Evolutionary conservation across 495 filamentous ascomycete genomes (phyloP).

Genomic region (Thermothielavioides terrestris): DNA sequence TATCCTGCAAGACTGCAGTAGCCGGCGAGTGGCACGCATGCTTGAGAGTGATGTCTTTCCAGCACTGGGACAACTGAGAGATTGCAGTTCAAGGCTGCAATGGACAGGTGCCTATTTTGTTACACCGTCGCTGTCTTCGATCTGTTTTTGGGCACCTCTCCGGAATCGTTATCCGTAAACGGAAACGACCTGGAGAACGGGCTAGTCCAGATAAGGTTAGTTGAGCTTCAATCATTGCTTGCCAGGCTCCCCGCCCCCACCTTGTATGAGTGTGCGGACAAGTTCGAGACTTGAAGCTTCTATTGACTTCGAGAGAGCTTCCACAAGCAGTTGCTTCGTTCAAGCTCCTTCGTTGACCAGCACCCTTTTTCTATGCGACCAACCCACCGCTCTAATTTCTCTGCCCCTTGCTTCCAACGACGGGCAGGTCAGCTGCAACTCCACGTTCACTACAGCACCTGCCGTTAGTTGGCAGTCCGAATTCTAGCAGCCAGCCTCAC

Average conservation of each 20-base stretch:
- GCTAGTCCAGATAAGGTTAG: neutral
- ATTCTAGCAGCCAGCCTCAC: too few species aligned
- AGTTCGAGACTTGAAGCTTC: too few species aligned
- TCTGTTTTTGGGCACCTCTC: too few species aligned
- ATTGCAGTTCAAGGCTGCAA: too few species aligned
- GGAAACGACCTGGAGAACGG: too few species aligned
- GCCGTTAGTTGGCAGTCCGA: too few species aligned
- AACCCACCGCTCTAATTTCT: neutral
- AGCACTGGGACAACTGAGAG: too few species aligned
- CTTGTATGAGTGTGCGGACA: neutral
- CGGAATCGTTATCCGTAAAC: too few species aligned
- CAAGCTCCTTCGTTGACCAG: neutral
- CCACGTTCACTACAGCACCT: neutral
- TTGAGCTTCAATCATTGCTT: neutral
- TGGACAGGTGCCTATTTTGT: too few species aligned
- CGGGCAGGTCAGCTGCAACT: neutral
- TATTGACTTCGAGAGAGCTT: slow-evolving; percentile 14
- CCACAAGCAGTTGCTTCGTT: too few species aligned
- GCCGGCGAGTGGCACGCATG: slow-evolving; percentile 34
- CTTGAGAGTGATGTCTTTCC: neutral
- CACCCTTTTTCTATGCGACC: neutral
- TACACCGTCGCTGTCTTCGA: too few species aligned
- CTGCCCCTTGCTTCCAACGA: neutral
- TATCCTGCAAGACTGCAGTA: slow-evolving; percentile 55
- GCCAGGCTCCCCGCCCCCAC: slow-evolving; percentile 10